Conservation (phyloP, 176 grass and related monocot genomes). For the Avena eriantha region DNA sequence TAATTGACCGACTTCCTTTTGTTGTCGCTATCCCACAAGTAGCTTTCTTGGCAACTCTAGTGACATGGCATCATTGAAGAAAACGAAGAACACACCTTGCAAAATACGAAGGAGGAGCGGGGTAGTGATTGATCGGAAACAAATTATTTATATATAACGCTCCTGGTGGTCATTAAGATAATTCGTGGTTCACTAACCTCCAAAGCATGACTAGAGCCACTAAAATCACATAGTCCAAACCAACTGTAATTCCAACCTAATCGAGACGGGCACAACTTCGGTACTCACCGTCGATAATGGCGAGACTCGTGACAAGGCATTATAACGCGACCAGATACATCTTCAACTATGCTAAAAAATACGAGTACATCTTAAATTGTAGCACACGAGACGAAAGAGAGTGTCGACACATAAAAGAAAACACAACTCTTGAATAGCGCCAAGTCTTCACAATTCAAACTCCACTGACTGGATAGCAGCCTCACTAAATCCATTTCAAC, state of each 20-base stretch:
- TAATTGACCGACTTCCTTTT: neutral
- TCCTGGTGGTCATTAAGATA: neutral
- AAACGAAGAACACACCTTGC: neutral
- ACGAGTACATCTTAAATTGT: too few species aligned
- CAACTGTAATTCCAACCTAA: neutral
- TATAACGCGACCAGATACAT: neutral
- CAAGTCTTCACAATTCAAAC: too few species aligned
- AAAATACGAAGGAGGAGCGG: neutral
- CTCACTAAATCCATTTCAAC: neutral
- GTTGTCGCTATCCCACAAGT: neutral
- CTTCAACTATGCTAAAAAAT: too few species aligned
- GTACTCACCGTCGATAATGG: neutral
- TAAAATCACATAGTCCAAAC: neutral
- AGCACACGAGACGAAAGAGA: too few species aligned
- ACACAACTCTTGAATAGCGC: too few species aligned
- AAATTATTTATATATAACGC: neutral
- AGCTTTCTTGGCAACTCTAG: too few species aligned
- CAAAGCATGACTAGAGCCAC: neutral
- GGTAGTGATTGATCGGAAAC: neutral
- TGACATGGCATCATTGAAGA: neutral
- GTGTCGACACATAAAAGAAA: neutral
- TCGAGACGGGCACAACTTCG: neutral
- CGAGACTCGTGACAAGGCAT: neutral
- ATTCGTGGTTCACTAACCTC: neutral
- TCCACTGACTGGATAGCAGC: neutral